Conservation (phyloP, 768 basidiomycete species). For the Gymnopilus junonius region DNA sequence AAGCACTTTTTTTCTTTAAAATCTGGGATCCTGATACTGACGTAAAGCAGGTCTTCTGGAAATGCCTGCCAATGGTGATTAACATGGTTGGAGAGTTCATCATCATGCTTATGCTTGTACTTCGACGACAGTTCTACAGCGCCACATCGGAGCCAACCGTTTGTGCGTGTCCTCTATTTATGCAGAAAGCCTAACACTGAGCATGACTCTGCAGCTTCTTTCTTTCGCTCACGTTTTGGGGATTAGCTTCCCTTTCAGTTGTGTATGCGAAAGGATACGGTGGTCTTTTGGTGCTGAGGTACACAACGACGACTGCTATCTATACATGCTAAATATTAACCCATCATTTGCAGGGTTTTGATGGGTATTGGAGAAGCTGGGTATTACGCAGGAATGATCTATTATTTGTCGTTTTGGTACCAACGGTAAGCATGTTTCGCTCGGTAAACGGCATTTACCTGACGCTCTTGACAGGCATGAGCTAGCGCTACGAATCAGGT, state of each 20-base stretch:
- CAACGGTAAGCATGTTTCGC: conserved; percentile 31
- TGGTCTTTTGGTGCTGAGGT: conserved; percentile 53
- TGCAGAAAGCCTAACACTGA: background rate
- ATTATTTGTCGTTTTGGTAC: conserved; percentile 66
- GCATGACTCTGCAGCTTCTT: conserved; percentile 47
- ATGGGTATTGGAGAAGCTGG: conserved; percentile 66
- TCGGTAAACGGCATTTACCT: background rate
- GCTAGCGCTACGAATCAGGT: conserved; percentile 56
- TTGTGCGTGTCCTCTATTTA: conserved; percentile 39
- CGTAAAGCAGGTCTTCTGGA: conserved; percentile 48
- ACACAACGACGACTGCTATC: background rate
- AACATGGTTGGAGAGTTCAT: background rate
- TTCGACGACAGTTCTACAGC: conserved; percentile 51
- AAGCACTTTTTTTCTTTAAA: conserved; percentile 8
- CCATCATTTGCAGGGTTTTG: conserved; percentile 42
- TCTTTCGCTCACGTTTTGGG: conserved; percentile 56
- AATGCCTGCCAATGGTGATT: conserved; percentile 57
- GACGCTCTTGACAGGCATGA: conserved; percentile 40
- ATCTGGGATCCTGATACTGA: background rate
- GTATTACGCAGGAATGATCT: conserved; percentile 64
- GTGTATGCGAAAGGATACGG: conserved; percentile 60
- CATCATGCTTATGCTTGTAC: background rate
- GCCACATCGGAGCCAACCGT: conserved; percentile 59
- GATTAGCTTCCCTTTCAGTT: conserved; percentile 53
- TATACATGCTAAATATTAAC: background rate